Evolutionary conservation across 495 filamentous ascomycete genomes (phyloP).

Genomic region (Tetracladium setigerum): DNA sequence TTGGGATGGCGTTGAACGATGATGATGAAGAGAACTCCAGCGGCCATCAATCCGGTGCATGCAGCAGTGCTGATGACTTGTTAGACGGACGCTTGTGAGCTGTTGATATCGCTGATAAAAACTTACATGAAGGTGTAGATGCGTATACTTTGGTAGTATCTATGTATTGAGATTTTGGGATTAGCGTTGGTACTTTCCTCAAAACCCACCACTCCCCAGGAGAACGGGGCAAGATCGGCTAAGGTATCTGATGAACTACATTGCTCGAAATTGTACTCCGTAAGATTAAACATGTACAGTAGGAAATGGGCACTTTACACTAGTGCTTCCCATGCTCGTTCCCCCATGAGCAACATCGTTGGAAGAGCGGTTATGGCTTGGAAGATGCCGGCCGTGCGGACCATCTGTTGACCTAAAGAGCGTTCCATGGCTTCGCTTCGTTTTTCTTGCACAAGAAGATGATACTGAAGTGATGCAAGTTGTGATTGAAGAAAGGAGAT

Average conservation of each 20-base stretch:
- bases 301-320: neutral
- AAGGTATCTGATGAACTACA: neutral
- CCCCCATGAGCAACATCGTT: neutral
- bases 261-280: neutral
- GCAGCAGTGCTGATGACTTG: constrained; percentile 3
- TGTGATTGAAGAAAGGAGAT: no score
- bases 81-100: no score
- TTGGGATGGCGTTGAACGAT: constrained; percentile 16
- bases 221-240: neutral
- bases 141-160: no score
- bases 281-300: constrained; percentile 11
- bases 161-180: no score
- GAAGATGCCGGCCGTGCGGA: constrained; percentile 8
- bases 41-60: constrained; percentile 14
- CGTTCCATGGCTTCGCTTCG: constrained; percentile 3
- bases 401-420: constrained; percentile 6
- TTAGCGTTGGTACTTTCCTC: no score
- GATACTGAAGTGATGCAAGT: no score
- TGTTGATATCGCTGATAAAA: no score
- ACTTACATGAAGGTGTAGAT: no score
- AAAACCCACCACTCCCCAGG: no score
- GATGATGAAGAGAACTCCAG: constrained; percentile 17
- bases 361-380: constrained; percentile 12
- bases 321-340: neutral
- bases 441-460: no score